phyloP scores from a whole-genome alignment of 2,329 filamentous ascomycete species.

The Leptographium flavum region DNA sequence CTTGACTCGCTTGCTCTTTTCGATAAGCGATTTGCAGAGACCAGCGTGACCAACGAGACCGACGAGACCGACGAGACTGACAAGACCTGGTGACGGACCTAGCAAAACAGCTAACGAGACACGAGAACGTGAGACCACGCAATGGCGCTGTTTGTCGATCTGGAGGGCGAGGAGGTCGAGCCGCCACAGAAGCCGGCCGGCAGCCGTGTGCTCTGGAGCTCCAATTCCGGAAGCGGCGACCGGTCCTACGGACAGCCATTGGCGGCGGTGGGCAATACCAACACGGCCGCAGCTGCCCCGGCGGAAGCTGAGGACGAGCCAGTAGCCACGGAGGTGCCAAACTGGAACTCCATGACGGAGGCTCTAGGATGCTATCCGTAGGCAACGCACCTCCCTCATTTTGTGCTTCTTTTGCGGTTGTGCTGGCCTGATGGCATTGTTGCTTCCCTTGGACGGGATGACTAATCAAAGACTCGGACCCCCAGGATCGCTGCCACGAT shows the following conservation, averaged over 20 bases:
- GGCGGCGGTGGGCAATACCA: not conserved
- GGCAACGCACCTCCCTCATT: slow-evolving; percentile 22
- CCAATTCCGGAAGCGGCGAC: slow-evolving; percentile 6
- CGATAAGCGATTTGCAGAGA: too few species aligned
- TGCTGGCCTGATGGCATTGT: slow-evolving; percentile 5
- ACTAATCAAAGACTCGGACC: slow-evolving; percentile 6
- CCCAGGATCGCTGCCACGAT: slow-evolving; percentile 63
- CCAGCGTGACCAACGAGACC: not conserved
- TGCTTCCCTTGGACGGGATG: slow-evolving; percentile 8
- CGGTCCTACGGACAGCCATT: not conserved
- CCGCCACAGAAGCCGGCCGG: slow-evolving; percentile 13
- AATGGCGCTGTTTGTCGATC: slow-evolving; percentile 21
- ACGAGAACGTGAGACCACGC: not conserved
- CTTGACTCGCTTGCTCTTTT: too few species aligned
- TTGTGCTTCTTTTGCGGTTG: not conserved
- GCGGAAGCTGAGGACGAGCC: slow-evolving; percentile 12
- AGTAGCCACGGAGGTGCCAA: slow-evolving; percentile 28
- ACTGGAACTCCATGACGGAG: slow-evolving; percentile 44
- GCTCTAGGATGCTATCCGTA: slow-evolving; percentile 57
- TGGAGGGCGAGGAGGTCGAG: slow-evolving; percentile 18
- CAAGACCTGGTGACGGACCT: not conserved
- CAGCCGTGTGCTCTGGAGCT: slow-evolving; percentile 13
- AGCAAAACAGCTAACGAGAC: not conserved
- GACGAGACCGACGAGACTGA: not conserved
- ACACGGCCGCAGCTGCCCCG: slow-evolving; percentile 2